A percentile compares a stretch with the other conserved stretches of the same genome.
These are phyloP conservation scores for Zasmidium cellare DNA, from an alignment of 2,329 filamentous ascomycete genomes.

Conservation along the genomic window DNA sequence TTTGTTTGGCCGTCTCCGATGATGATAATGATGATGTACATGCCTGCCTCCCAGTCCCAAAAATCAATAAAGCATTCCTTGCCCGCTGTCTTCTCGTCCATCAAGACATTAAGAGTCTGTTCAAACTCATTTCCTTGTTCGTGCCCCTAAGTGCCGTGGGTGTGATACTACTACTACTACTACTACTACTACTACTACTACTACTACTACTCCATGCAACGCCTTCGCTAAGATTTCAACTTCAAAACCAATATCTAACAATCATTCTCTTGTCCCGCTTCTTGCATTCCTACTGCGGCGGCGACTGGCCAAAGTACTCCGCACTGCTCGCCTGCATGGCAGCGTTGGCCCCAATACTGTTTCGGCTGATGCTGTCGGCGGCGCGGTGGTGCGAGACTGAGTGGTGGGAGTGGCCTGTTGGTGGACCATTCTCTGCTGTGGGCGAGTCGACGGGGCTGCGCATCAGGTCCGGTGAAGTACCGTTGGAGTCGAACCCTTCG, in stretches of 20 bases:
- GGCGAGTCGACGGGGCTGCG: neutral
- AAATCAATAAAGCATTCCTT: too few species aligned
- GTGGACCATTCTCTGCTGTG: neutral
- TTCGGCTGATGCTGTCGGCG: constrained; percentile 32
- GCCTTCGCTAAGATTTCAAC: neutral
- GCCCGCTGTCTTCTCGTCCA: too few species aligned
- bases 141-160: too few species aligned
- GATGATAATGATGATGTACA: too few species aligned
- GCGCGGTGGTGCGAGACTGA: constrained; percentile 28
- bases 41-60: too few species aligned
- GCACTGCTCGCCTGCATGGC: constrained; percentile 23
- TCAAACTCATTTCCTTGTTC: too few species aligned
- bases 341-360: constrained; percentile 30
- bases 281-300: constrained; percentile 8
- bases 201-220: neutral
- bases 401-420: constrained; percentile 6
- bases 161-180: too few species aligned
- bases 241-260: neutral
- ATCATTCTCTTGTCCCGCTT: too few species aligned
- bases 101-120: too few species aligned
- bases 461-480: constrained; percentile 7
- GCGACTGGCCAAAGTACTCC: constrained; percentile 15
- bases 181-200: too few species aligned
- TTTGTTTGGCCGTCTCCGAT: too few species aligned
- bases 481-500: constrained; percentile 29